Conservation (phyloP, 2,329 filamentous ascomycete genomes). For the Ascochyta koolunga region DNA sequence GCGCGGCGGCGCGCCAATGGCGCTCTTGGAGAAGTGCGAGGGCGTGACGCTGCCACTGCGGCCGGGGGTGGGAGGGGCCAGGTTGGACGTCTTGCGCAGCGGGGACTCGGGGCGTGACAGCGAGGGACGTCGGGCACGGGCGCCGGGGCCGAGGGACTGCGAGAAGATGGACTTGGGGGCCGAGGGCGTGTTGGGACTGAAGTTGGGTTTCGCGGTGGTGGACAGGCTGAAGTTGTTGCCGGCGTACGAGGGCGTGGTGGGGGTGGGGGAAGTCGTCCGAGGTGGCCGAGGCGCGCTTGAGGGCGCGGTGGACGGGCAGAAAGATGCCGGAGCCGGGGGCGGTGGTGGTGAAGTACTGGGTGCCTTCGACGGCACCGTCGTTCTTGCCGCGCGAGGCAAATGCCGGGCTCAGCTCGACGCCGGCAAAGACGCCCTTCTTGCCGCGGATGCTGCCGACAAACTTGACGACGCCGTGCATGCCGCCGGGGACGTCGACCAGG, state of each 20-base stretch:
- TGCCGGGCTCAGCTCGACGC: constrained; percentile 83
- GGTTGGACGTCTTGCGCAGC: constrained; percentile 62
- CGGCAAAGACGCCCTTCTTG: constrained; percentile 90
- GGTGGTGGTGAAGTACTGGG: constrained; percentile 79
- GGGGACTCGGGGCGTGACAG: constrained; percentile 90
- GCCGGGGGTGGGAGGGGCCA: constrained; percentile 57
- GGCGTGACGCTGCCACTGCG: constrained; percentile 61
- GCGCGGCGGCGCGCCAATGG: constrained; percentile 59
- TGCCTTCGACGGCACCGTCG: constrained; percentile 87
- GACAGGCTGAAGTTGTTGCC: constrained; percentile 62
- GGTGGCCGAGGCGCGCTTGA: constrained; percentile 67
- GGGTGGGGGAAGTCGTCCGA: constrained; percentile 68
- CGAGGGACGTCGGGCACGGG: constrained; percentile 72
- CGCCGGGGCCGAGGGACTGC: constrained; percentile 79
- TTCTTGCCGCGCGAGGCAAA: constrained; percentile 90
- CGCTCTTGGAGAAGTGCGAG: constrained; percentile 59
- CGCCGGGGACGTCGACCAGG: constrained; percentile 86
- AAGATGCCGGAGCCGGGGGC: constrained; percentile 89
- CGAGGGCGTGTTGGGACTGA: constrained; percentile 59
- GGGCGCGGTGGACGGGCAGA: constrained; percentile 81
- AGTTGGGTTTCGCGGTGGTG: constrained; percentile 55
- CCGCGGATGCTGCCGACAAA: constrained; percentile 87
- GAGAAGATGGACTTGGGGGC: constrained; percentile 86
- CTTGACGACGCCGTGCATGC: constrained; percentile 87
- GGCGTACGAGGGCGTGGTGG: constrained; percentile 67